These are phyloP conservation scores for Mortierella antarctica DNA, from an alignment of 192 early-diverging fungal genomes.

Conservation along the genomic window DNA sequence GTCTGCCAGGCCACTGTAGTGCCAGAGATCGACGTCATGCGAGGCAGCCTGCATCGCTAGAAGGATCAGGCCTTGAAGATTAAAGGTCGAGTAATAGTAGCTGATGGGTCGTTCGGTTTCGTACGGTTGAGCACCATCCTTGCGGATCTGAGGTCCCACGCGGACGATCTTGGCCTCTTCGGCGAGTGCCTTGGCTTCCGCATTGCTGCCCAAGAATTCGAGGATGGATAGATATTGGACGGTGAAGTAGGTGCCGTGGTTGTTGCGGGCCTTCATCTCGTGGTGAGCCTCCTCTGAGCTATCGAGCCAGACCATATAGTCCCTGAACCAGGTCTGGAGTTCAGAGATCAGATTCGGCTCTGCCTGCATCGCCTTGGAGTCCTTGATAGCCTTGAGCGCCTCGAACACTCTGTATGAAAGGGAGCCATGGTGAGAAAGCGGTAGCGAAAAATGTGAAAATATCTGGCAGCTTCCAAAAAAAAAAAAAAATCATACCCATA, in stretches of 20 bases:
- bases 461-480: background rate
- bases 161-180: constrained; percentile 44
- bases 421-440: background rate
- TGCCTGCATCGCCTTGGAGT: constrained; percentile 30
- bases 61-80: constrained; percentile 59
- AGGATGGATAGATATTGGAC: constrained; percentile 61
- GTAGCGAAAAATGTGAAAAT: background rate
- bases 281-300: constrained; percentile 37
- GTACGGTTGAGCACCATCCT: constrained; percentile 56
- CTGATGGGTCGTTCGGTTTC: constrained; percentile 57
- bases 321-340: constrained; percentile 52
- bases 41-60: constrained; percentile 47
- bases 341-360: constrained; percentile 36
- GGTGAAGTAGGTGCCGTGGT: constrained; percentile 68
- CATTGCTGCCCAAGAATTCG: constrained; percentile 58
- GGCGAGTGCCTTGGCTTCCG: constrained; percentile 32
- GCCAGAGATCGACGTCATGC: constrained; percentile 54
- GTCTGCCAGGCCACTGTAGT: constrained; percentile 36
- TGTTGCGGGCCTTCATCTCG: constrained; percentile 55
- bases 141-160: constrained; percentile 50
- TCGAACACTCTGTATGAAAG: constrained; percentile 52
- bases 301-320: constrained; percentile 50
- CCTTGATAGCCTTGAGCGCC: constrained; percentile 44
- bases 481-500: constrained; percentile 29
- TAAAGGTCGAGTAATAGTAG: constrained; percentile 67